These are phyloP conservation scores for Sporothrix humicola DNA, from an alignment of 2,329 filamentous ascomycete species.

Conservation along the genomic window DNA sequence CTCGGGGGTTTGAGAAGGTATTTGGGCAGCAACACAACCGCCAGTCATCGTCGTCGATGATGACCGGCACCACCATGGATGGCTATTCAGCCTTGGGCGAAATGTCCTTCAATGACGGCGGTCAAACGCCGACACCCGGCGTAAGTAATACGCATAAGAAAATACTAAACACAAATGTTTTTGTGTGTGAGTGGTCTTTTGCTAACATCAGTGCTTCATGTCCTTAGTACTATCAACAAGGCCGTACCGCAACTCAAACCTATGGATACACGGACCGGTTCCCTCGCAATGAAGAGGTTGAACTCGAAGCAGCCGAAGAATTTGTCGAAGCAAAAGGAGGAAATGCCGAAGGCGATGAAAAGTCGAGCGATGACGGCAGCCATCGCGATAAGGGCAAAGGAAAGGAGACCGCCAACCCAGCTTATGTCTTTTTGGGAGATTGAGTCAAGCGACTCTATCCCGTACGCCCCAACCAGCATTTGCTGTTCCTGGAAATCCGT, in stretches of 20 bases:
- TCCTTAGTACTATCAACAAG: not conserved
- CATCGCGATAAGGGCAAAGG: not conserved
- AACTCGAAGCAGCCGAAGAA: not conserved
- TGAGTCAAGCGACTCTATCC: not conserved
- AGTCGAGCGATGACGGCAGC: too few relatives aligned
- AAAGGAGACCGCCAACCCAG: not conserved
- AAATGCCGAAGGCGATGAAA: not conserved
- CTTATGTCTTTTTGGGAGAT: not conserved
- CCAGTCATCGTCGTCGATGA: not conserved
- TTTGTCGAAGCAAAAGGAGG: not conserved
- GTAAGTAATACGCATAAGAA: not conserved
- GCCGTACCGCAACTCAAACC: not conserved
- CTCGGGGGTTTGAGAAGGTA: not conserved
- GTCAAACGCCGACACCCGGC: too few relatives aligned
- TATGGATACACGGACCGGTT: not conserved
- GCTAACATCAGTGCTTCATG: not conserved
- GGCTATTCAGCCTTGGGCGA: conserved; percentile 15
- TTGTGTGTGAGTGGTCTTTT: not conserved
- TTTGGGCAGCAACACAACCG: too few relatives aligned
- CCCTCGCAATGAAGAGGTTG: conserved; percentile 5
- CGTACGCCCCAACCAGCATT: not conserved
- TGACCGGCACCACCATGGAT: not conserved
- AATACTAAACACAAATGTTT: not conserved
- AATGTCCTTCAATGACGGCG: not conserved
- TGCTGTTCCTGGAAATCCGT: not conserved